Evolutionary conservation across 2,329 filamentous ascomycete species (phyloP).

Genomic region (Drechslerella dactyloides): DNA sequence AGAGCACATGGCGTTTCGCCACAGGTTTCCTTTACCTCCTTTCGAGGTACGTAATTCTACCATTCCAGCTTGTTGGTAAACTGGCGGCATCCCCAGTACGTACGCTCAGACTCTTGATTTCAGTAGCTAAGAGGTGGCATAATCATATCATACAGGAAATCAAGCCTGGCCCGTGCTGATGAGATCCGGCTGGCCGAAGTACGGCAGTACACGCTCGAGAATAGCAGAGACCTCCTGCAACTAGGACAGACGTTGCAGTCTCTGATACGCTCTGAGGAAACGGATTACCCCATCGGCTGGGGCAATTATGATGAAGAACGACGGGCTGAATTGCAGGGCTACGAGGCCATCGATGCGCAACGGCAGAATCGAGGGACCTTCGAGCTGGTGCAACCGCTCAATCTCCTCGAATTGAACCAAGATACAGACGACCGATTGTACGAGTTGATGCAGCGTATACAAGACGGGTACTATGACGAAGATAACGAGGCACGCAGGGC

Average conservation of each 20-base stretch:
- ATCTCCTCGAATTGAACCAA: neutral
- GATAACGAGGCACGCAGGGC: neutral
- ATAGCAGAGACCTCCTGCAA: neutral
- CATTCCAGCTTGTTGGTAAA: neutral
- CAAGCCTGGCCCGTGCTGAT: neutral
- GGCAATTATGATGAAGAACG: neutral
- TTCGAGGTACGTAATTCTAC: neutral
- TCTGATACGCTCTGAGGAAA: constrained; percentile 3
- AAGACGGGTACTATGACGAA: neutral
- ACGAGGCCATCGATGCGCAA: neutral
- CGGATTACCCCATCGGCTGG: constrained; percentile 4
- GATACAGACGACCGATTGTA: no score
- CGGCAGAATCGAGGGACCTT: neutral
- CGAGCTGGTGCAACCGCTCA: neutral
- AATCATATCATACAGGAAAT: no score
- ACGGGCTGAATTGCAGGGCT: constrained; percentile 3
- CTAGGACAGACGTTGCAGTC: neutral
- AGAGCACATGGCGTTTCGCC: neutral
- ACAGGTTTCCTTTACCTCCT: neutral
- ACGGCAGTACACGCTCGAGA: neutral
- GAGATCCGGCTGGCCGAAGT: neutral
- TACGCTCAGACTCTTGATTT: no score
- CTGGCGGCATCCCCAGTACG: no score
- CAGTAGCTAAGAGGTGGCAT: no score
- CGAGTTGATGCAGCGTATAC: neutral